Conservation (phyloP, 2,329 filamentous ascomycete genomes). For the Colletotrichum tabaci region DNA sequence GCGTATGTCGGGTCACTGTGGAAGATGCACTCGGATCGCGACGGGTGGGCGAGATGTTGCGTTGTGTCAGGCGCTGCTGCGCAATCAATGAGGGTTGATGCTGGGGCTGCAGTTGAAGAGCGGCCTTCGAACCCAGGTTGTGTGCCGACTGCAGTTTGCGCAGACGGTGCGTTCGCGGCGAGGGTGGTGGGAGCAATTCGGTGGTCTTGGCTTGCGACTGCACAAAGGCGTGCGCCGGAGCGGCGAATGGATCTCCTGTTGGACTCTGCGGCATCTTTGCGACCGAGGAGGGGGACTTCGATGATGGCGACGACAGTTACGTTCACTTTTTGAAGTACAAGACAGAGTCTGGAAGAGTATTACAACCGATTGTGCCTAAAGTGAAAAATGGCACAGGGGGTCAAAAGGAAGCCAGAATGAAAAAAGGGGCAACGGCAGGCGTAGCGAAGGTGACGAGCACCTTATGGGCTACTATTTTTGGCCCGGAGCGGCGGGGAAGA, state of each 20-base stretch:
- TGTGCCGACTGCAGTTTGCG: slow-evolving; percentile 85
- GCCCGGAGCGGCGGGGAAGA: slow-evolving; percentile 35
- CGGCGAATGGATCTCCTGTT: slow-evolving; percentile 46
- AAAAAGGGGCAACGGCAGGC: slow-evolving; percentile 17
- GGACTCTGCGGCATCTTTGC: slow-evolving; percentile 51
- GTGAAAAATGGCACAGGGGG: slow-evolving; percentile 12
- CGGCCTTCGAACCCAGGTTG: slow-evolving; percentile 71
- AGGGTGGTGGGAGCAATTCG: slow-evolving; percentile 69
- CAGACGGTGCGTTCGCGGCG: slow-evolving; percentile 77
- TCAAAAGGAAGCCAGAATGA: slow-evolving; percentile 1
- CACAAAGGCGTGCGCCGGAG: slow-evolving; percentile 45
- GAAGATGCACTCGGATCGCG: slow-evolving; percentile 41
- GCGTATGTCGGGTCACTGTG: slow-evolving; percentile 62
- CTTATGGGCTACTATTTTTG: slow-evolving; percentile 41
- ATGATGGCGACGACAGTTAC: neutral
- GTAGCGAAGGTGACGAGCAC: slow-evolving; percentile 38
- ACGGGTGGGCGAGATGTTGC: slow-evolving; percentile 44
- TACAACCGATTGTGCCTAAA: slow-evolving; percentile 32
- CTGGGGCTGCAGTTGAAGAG: slow-evolving; percentile 51
- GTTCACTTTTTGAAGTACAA: slow-evolving; percentile 23
- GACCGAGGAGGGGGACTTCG: slow-evolving; percentile 13
- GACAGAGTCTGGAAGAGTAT: neutral
- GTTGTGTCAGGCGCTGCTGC: slow-evolving; percentile 71
- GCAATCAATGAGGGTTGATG: slow-evolving; percentile 69
- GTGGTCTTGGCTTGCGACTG: slow-evolving; percentile 50